phyloP scores from a whole-genome alignment of 2,329 filamentous ascomycete species.

The Diaporthe batatas region DNA sequence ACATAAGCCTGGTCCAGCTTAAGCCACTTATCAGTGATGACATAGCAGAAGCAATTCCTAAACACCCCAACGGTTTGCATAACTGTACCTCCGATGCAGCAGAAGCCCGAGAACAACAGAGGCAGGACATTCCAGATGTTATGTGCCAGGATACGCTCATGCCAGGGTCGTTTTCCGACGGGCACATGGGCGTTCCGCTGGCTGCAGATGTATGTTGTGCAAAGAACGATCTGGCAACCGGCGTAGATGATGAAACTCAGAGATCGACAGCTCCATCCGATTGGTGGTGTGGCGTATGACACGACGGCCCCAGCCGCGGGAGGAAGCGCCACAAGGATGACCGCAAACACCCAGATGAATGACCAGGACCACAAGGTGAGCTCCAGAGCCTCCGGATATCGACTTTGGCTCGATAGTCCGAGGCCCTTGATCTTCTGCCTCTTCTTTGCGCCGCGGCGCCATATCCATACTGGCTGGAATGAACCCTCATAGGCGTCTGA shows the following conservation, averaged over 20 bases:
- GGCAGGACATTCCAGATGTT: not conserved
- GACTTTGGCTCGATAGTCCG: not conserved
- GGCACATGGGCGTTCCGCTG: not conserved
- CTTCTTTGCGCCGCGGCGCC: conserved; percentile 3
- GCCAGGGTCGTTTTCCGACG: not conserved
- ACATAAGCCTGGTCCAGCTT: not conserved
- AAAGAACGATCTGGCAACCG: not conserved
- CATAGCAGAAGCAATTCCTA: conserved; percentile 9
- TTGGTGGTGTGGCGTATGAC: not conserved
- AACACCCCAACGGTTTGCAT: not conserved
- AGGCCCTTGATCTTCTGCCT: not conserved
- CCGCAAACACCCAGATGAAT: conserved; percentile 3
- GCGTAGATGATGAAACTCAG: conserved; percentile 2
- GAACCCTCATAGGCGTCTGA: not conserved
- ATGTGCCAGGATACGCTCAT: not conserved
- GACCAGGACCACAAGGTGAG: not conserved
- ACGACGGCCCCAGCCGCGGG: not conserved
- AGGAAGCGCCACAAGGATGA: conserved; percentile 5
- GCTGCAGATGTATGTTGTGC: not conserved
- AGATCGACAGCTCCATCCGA: conserved; percentile 4
- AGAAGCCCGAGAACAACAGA: not conserved
- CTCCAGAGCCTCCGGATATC: not conserved
- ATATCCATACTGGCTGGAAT: conserved; percentile 5
- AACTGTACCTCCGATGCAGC: not conserved
- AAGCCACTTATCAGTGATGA: not conserved